phyloP scores from a whole-genome alignment of 2,329 filamentous ascomycete species.

The Chrysoporthe puriensis region DNA sequence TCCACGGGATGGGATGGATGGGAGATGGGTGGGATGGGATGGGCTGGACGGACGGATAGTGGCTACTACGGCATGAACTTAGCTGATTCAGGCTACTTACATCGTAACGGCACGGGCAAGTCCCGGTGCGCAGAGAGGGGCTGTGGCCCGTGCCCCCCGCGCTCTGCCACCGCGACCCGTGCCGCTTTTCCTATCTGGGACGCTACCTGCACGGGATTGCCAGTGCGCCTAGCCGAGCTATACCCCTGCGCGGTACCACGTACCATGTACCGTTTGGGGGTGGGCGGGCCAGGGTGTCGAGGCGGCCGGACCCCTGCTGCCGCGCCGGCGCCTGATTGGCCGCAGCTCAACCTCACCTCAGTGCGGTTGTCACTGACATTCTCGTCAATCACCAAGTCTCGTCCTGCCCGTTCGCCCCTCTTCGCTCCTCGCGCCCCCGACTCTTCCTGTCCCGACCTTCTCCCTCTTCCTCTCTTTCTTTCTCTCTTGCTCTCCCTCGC shows the following conservation, averaged over 20 bases:
- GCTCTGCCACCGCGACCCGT: background rate
- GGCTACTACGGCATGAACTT: no score
- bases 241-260: no score
- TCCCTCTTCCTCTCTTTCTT: constrained; percentile 26
- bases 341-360: constrained; percentile 17
- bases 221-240: background rate
- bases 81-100: no score
- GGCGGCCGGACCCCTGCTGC: no score
- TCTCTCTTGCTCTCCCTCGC: background rate
- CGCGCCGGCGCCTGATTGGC: background rate
- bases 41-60: no score
- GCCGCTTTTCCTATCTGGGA: constrained; percentile 19
- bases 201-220: background rate
- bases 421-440: constrained; percentile 19
- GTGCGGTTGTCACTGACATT: constrained; percentile 8
- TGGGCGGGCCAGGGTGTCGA: no score
- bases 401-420: constrained; percentile 21
- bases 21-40: no score
- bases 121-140: background rate
- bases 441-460: constrained; percentile 26
- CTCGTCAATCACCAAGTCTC: constrained; percentile 9
- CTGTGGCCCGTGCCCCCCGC: constrained; percentile 5
- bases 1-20: background rate
- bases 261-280: no score
- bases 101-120: background rate